Evolutionary conservation across 176 grass and related monocot species (phyloP).

Genomic region (Cenchrus fungigraminus): DNA sequence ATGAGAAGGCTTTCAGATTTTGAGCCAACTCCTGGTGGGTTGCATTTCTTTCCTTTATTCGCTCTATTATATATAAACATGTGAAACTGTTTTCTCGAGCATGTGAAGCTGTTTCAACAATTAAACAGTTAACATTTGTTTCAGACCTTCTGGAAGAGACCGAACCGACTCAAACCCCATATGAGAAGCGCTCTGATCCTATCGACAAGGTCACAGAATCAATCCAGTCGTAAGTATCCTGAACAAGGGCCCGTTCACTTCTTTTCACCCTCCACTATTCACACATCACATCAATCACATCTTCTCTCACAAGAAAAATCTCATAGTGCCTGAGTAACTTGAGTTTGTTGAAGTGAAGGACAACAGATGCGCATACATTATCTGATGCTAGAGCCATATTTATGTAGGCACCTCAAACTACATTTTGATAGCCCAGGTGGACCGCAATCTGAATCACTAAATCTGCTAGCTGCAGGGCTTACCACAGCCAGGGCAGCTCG

Average conservation of each 20-base stretch:
- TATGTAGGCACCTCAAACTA: conserved; percentile 70
- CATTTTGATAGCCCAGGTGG: conserved; percentile 79
- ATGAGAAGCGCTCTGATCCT: conserved; percentile 37
- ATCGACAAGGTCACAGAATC: conserved; percentile 61
- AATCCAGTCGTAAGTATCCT: conserved; percentile 65
- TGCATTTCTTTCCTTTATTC: conserved; percentile 14
- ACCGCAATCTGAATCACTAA: conserved; percentile 67
- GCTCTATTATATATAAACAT: conserved; percentile 3
- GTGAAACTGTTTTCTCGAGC: conserved; percentile 11
- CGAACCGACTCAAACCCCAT: conserved; percentile 73
- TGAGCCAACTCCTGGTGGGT: conserved; percentile 53
- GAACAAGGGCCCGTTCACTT: not conserved
- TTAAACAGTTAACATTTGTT: conserved; percentile 21
- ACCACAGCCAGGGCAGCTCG: conserved; percentile 58
- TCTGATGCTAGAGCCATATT: conserved; percentile 43
- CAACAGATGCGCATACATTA: not conserved
- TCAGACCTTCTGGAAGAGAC: conserved; percentile 82
- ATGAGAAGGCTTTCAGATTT: conserved; percentile 68
- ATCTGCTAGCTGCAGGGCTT: conserved; percentile 72
- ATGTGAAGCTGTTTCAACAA: conserved; percentile 15
- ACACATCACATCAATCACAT: too few relatives aligned
- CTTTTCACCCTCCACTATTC: too few relatives aligned
- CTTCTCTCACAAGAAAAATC: not conserved
- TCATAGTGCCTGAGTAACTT: conserved; percentile 16
- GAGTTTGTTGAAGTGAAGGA: conserved; percentile 31